phyloP scores from a whole-genome alignment of 441 rosid species.

The Sinapis alba region DNA sequence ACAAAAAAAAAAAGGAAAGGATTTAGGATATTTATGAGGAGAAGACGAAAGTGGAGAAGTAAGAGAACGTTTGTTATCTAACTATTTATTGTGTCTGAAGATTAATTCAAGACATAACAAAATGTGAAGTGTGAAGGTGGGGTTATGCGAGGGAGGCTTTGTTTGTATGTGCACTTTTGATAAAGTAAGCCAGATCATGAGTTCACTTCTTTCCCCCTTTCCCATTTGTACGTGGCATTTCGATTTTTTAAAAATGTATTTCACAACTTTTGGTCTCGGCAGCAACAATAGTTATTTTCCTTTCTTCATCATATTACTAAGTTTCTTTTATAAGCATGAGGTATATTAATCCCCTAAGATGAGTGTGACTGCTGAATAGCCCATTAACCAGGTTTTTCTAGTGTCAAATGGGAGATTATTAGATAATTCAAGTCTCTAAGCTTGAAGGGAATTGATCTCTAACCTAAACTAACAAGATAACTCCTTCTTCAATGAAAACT shows the following conservation, averaged over 20 bases:
- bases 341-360: background rate
- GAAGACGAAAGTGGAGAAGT: background rate
- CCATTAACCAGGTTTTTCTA: too few relatives aligned
- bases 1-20: background rate
- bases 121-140: background rate
- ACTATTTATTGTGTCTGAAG: background rate
- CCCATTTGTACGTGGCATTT: background rate
- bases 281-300: background rate
- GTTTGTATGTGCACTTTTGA: constrained; percentile 12
- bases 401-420: background rate
- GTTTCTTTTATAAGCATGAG: background rate
- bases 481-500: background rate
- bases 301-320: background rate
- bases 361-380: background rate
- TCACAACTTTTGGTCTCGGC: background rate
- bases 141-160: constrained; percentile 21
- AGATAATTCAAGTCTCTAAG: background rate
- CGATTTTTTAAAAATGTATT: background rate
- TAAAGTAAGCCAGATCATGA: constrained; percentile 17
- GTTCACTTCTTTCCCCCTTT: constrained; percentile 7
- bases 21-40: background rate
- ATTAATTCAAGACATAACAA: background rate
- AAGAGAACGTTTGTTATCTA: constrained; percentile 1
- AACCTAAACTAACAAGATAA: background rate
- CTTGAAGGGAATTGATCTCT: background rate